A percentile compares a stretch with the other conserved stretches of the same genome.
These are phyloP conservation scores for Ustilago nuda DNA, from an alignment of 1,284 basidiomycete genomes.

Conservation along the genomic window DNA sequence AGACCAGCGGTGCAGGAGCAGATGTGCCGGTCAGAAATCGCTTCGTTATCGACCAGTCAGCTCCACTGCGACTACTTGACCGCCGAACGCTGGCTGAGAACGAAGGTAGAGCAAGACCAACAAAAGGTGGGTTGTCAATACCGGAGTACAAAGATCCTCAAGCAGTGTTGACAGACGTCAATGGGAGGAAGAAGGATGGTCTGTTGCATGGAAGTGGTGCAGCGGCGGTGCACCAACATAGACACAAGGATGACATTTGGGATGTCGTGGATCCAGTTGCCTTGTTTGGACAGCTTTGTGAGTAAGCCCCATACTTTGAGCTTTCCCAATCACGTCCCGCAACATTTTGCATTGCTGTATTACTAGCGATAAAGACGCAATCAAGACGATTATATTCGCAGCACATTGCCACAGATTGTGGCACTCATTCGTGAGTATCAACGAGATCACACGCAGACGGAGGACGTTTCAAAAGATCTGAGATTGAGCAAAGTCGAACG, in stretches of 20 bases:
- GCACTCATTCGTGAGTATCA: background rate
- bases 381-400: background rate
- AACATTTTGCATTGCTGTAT: background rate
- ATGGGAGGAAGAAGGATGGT: constrained; percentile 39
- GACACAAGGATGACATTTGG: constrained; percentile 61
- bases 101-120: constrained; percentile 26
- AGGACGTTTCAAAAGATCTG: background rate
- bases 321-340: background rate
- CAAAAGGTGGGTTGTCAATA: constrained; percentile 46
- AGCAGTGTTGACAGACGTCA: constrained; percentile 36
- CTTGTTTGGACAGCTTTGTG: constrained; percentile 53
- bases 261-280: constrained; percentile 66
- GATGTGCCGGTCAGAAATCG: constrained; percentile 40
- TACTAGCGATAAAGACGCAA: constrained; percentile 3
- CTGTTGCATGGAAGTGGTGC: constrained; percentile 1
- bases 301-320: constrained; percentile 10
- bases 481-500: constrained; percentile 4
- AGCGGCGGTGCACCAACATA: constrained; percentile 25
- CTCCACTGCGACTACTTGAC: constrained; percentile 61
- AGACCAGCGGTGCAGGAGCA: constrained; percentile 1
- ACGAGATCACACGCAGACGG: background rate
- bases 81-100: constrained; percentile 54
- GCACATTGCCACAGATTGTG: background rate
- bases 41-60: constrained; percentile 62
- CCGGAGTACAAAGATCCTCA: constrained; percentile 28